Evolutionary conservation across 164 flowering plant genomes (phyloP).

Genomic region (Sextonia rubra): DNA sequence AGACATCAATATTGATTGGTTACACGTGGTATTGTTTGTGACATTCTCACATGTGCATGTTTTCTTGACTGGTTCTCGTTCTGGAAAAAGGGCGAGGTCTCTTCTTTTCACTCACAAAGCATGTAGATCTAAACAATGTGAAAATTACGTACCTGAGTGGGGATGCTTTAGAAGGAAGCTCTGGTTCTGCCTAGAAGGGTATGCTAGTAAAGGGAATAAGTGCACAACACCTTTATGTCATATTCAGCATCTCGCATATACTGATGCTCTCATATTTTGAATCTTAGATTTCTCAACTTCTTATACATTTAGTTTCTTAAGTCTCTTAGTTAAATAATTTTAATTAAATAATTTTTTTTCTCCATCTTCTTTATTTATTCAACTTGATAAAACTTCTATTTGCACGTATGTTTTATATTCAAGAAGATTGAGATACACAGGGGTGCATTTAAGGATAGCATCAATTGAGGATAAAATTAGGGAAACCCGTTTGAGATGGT

Average conservation of each 20-base stretch:
- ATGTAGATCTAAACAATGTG: neutral
- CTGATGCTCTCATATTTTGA: neutral
- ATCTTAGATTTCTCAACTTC: neutral
- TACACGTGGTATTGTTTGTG: neutral
- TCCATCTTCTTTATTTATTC: too few relatives aligned
- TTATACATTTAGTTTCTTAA: neutral
- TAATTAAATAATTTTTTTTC: neutral
- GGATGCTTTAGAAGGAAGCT: neutral
- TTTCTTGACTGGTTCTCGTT: neutral
- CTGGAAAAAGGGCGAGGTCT: neutral
- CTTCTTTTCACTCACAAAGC: neutral
- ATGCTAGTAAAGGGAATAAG: neutral
- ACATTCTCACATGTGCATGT: neutral
- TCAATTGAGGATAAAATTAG: too few relatives aligned
- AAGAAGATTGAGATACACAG: too few relatives aligned
- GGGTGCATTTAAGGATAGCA: too few relatives aligned
- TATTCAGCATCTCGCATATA: neutral
- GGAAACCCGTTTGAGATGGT: too few relatives aligned
- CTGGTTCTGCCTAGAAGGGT: too few relatives aligned
- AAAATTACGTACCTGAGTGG: neutral
- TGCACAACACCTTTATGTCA: neutral
- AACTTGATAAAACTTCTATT: too few relatives aligned
- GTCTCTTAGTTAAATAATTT: neutral
- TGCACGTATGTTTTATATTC: too few relatives aligned
- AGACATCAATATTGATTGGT: too few relatives aligned